Conservation (phyloP, 2,329 filamentous ascomycete species). For the Paecilomyces formosus region DNA sequence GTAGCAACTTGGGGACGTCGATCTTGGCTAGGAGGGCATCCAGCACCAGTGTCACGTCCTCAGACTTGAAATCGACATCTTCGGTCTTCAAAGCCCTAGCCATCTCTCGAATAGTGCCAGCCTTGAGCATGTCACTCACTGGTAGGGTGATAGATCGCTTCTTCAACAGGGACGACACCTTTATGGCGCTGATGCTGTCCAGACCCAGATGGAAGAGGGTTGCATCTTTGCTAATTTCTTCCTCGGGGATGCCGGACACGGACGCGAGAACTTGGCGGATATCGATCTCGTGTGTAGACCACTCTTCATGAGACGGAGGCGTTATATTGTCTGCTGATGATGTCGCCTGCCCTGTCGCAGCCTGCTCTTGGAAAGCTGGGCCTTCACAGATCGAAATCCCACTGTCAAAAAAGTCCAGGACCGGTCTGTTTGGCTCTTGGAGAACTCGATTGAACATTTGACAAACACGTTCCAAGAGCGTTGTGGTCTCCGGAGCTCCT, state of each 20-base stretch:
- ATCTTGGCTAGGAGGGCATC: constrained; percentile 31
- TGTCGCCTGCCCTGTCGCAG: neutral
- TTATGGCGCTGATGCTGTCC: constrained; percentile 88
- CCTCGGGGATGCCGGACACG: constrained; percentile 54
- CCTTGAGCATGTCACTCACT: constrained; percentile 64
- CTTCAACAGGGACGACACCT: constrained; percentile 64
- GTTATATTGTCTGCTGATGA: neutral
- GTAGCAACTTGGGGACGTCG: constrained; percentile 32
- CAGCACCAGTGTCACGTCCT: constrained; percentile 10
- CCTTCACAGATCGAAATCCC: constrained; percentile 60
- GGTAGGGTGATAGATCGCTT: constrained; percentile 53
- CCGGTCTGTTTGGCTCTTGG: constrained; percentile 37
- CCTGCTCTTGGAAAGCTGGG: constrained; percentile 10
- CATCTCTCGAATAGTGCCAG: constrained; percentile 60
- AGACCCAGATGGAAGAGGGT: constrained; percentile 79
- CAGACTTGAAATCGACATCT: constrained; percentile 5
- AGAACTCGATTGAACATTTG: constrained; percentile 52
- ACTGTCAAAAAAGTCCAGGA: constrained; percentile 47
- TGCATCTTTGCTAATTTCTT: constrained; percentile 52
- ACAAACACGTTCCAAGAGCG: constrained; percentile 55
- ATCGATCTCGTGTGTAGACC: constrained; percentile 25
- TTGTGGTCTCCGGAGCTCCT: constrained; percentile 36
- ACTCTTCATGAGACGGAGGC: constrained; percentile 8
- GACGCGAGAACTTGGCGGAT: constrained; percentile 43
- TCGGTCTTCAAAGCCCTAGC: constrained; percentile 26